These are phyloP conservation scores for Aspergillus oerlinghausenensis DNA, from an alignment of 2,329 filamentous ascomycete species.

Conservation along the genomic window DNA sequence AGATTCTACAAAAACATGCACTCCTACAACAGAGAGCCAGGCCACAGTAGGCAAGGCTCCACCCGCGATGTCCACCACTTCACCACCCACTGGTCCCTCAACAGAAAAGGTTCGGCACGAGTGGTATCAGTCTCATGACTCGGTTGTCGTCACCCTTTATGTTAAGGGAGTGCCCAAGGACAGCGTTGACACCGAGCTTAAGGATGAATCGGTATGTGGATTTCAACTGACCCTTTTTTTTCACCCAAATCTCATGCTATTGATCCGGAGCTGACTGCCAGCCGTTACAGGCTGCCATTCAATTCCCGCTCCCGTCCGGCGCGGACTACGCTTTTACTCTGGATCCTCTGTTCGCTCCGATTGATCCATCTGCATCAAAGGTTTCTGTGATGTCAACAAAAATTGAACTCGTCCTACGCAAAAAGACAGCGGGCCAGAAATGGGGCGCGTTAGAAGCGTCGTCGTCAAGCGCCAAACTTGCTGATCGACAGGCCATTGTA, in stretches of 20 bases:
- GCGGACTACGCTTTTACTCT: conserved; percentile 58
- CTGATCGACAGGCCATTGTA: conserved; percentile 16
- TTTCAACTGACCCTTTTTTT: conserved; percentile 14
- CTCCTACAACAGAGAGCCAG: conserved; percentile 1
- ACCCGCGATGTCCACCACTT: background rate
- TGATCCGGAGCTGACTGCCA: conserved; percentile 7
- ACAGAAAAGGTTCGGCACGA: conserved; percentile 62
- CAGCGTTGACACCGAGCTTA: conserved; percentile 49
- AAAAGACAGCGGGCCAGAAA: conserved; percentile 60
- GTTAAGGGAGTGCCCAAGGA: conserved; percentile 61
- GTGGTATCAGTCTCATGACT: conserved; percentile 63
- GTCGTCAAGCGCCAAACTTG: conserved; percentile 19
- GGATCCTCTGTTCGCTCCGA: conserved; percentile 61
- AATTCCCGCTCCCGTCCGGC: conserved; percentile 53
- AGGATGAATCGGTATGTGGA: conserved; percentile 41
- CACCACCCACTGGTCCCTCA: conserved; percentile 8
- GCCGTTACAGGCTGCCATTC: conserved; percentile 47
- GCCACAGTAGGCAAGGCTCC: conserved; percentile 3
- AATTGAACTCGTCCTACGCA: conserved; percentile 70
- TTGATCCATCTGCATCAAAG: conserved; percentile 59
- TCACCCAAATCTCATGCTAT: conserved; percentile 12
- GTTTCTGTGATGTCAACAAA: conserved; percentile 69
- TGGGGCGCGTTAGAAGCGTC: conserved; percentile 60
- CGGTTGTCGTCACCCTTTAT: conserved; percentile 60
- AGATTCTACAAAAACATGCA: background rate